Evolutionary conservation across 768 basidiomycete species (phyloP).

Genomic region (Antrodiella citrinella): DNA sequence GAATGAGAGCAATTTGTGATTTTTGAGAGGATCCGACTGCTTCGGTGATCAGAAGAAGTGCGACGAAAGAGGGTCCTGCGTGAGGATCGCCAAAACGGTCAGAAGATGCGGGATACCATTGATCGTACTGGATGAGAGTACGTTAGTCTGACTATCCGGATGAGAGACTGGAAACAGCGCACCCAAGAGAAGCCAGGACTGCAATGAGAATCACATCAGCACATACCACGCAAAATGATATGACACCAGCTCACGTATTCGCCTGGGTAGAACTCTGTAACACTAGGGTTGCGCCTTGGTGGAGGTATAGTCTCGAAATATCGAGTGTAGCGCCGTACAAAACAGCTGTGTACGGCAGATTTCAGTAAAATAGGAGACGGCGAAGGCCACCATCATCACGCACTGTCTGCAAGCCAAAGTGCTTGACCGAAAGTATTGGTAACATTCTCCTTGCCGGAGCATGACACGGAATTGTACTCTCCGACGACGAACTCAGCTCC

Average conservation of each 20-base stretch:
- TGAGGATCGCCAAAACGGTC: slow-evolving; percentile 20
- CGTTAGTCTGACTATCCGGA: neutral
- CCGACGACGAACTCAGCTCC: slow-evolving; percentile 24
- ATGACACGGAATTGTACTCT: slow-evolving; percentile 22
- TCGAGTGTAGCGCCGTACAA: slow-evolving; percentile 21
- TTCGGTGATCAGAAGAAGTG: slow-evolving; percentile 26
- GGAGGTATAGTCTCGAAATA: slow-evolving; percentile 26
- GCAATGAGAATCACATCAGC: neutral
- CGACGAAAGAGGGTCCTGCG: slow-evolving; percentile 24
- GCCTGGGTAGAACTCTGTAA: slow-evolving; percentile 24
- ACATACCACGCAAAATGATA: neutral
- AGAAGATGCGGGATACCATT: slow-evolving; percentile 23
- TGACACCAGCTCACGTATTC: slow-evolving; percentile 16
- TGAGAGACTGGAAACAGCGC: neutral
- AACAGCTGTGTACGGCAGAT: slow-evolving; percentile 12
- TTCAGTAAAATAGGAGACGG: slow-evolving; percentile 3
- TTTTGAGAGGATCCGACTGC: slow-evolving; percentile 19
- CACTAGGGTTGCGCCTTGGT: slow-evolving; percentile 28
- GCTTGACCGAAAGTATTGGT: slow-evolving; percentile 28
- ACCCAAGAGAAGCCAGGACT: slow-evolving; percentile 22
- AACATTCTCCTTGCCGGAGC: slow-evolving; percentile 28
- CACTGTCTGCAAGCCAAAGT: slow-evolving; percentile 24
- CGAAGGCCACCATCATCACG: slow-evolving; percentile 4
- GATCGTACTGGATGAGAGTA: slow-evolving; percentile 20
- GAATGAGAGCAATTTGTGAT: slow-evolving; percentile 18